Evolutionary conservation across 768 basidiomycete species (phyloP), one percentile per base, ranked within the genome.

Genomic region (Leucosporidium creatinivorum): DNA sequence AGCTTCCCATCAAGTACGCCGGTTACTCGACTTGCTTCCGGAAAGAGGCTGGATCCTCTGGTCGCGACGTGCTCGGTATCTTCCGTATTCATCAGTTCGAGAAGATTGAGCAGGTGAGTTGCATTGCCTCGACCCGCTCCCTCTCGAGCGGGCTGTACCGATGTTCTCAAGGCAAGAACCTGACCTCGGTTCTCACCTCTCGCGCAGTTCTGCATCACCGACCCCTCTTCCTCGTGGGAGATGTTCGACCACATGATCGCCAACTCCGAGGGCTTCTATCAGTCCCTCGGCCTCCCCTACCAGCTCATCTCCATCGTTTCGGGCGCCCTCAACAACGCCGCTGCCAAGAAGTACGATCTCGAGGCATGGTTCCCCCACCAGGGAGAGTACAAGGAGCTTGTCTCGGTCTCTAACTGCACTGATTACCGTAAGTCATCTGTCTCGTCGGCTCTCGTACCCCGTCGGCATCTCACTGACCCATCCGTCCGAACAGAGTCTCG

Each of bases 361-460:
- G 96, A 99, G 79, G 96, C 96, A 66, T 99, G 93, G 91, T 99
- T 99, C 84, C 96, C 96, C 3, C 97, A 91, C 85, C 96, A 98
- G 79, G 86, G 86, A 59, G 87, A 83, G 61, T 93, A 93, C 82
- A 99, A 98, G 82, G 96, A 99, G 81, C 82, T 99, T 51, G 96
- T 98, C 48, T 93, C 90, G 73, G 93, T 92, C 78, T 93, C 91
- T 77, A 99, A 99, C 78, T 99, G 96, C 81, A 97, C 94, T 26
- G 96, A 98, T 78, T 98, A 99, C 79, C 96, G 94, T 98, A 77
- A 80, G 91, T 85, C 10, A 21, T 17, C 4, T 25, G 10, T 62
- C 26, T 10, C 8, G 18, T 23, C 21, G 4, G 54, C 31, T 7
- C 44, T 25, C 58, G 62, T 31, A 60, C 62, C 3, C 39, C n/a